These are phyloP conservation scores for Chloris gayana DNA, from an alignment of 176 grass and related monocot genomes.

Conservation along the genomic window DNA sequence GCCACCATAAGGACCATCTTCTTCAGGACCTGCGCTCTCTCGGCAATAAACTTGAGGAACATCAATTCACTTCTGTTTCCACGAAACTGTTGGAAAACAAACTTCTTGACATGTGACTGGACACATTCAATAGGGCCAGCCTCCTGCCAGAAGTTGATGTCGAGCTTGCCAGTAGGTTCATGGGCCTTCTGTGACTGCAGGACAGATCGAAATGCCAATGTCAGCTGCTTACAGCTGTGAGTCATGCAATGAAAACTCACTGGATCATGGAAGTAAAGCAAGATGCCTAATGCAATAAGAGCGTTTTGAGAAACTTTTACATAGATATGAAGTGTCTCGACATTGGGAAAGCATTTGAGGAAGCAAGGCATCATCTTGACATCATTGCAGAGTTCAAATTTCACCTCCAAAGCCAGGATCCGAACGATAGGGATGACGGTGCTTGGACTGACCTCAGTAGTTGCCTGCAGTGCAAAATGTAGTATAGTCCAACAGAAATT, in stretches of 20 bases:
- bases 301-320: background rate
- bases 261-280: background rate
- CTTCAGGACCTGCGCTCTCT: background rate
- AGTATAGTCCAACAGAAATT: background rate
- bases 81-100: background rate
- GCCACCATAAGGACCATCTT: slow-evolving; percentile 12
- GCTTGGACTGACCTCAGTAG: background rate
- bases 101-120: background rate
- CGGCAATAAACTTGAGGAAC: slow-evolving; percentile 7
- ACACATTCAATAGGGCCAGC: background rate
- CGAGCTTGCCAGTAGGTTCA: background rate
- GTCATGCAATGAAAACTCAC: background rate
- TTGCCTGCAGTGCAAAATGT: background rate
- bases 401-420: slow-evolving; percentile 8
- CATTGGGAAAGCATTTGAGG: slow-evolving; percentile 33
- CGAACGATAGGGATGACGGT: background rate
- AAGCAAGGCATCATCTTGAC: background rate
- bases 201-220: background rate
- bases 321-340: slow-evolving; percentile 18
- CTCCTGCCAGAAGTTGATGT: background rate
- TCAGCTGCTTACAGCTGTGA: background rate
- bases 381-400: background rate
- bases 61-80: background rate
- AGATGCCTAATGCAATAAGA: background rate
- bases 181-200: background rate